Evolutionary conservation across 2,329 filamentous ascomycete species (phyloP), one percentile per base, ranked within the genome.

Genomic region (Diaporthe citri): DNA sequence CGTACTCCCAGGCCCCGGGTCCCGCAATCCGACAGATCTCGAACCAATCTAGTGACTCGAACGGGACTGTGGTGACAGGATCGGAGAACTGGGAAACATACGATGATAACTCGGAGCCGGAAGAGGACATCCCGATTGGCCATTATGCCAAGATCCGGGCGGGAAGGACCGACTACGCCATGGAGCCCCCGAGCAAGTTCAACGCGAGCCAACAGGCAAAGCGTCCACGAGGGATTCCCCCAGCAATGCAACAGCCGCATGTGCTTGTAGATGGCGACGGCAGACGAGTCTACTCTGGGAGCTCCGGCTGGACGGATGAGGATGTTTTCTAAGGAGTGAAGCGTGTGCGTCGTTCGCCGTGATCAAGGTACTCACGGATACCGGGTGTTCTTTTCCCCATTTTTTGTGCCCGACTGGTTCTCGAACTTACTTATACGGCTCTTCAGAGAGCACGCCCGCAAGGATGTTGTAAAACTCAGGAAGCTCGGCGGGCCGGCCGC

Each of bases 51-150:
- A 75, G 62, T 48, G 74, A 73, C 57, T 76, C 75, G n/a, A 76
- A 72, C 20, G 73, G 57, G n/a, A 95, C 93, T 1, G 89, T 88
- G 31, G 88, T 94, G 36, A 95, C 94, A 7, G 95, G 94, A 1
- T 97, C 95, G 4, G 96, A 98, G 84, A 98, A 98, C 83, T 98
- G 96, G 96, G 96, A 98, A 84, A 98, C 96, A 13, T 98, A 97
- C 80, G 96, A 97, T 79, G 95, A 97, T 82, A 91, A 90, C 78
- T 95, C 93, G 76, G 93, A 95, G 80, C 91, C 93, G 0, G 94
- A 95, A 79, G 88, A 89, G 34, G 95, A 98, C 81, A 55, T 73
- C 17, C 90, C 90, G 0, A 94, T 97, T 76, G 89, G 91, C 13
- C 97, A 97, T 83, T 95, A 95, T 80, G 93, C 94, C 77, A 95